Evolutionary conservation across 352 stramenopile species (phyloP).

Genomic region (Pythium insidiosum): DNA sequence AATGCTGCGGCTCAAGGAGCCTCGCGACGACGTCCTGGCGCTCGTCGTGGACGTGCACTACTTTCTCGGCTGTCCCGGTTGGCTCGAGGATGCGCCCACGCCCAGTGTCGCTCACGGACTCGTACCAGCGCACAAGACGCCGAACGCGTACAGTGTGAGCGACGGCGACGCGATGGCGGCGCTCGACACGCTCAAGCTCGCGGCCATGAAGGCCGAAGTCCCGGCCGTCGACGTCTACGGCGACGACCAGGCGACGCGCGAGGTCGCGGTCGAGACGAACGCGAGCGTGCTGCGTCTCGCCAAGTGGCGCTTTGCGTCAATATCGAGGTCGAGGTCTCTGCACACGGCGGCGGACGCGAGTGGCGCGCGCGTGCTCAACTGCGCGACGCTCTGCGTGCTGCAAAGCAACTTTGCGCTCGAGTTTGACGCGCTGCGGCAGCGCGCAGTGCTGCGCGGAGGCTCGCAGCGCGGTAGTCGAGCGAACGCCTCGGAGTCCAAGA

Average conservation of each 20-base stretch:
- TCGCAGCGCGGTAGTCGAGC: background rate
- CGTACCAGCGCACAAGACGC: background rate
- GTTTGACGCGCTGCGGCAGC: constrained; percentile 4
- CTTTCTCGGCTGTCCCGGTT: constrained; percentile 45
- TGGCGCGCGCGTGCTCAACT: constrained; percentile 13
- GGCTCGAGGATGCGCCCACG: constrained; percentile 23
- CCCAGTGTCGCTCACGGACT: background rate
- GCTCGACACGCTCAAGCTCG: constrained; percentile 21
- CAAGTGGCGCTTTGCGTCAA: constrained; percentile 28
- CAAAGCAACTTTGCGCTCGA: constrained; percentile 9
- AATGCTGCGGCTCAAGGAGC: too few relatives aligned
- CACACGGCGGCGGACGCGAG: background rate
- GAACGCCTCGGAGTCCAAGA: too few relatives aligned
- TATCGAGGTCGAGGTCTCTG: background rate
- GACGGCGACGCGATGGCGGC: background rate
- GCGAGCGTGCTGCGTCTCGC: constrained; percentile 39
- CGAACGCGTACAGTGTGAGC: background rate
- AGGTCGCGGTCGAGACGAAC: constrained; percentile 58
- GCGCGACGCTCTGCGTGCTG: constrained; percentile 1
- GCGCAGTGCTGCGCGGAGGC: constrained; percentile 7
- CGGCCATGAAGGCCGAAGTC: constrained; percentile 45
- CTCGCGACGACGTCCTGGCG: constrained; percentile 26
- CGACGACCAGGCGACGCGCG: constrained; percentile 47
- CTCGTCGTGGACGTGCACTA: constrained; percentile 46
- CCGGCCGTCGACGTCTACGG: constrained; percentile 43